Evolutionary conservation across 2,329 filamentous ascomycete genomes (phyloP), one percentile per base, ranked within the genome.

Genomic region (Pyrenochaeta sp.): DNA sequence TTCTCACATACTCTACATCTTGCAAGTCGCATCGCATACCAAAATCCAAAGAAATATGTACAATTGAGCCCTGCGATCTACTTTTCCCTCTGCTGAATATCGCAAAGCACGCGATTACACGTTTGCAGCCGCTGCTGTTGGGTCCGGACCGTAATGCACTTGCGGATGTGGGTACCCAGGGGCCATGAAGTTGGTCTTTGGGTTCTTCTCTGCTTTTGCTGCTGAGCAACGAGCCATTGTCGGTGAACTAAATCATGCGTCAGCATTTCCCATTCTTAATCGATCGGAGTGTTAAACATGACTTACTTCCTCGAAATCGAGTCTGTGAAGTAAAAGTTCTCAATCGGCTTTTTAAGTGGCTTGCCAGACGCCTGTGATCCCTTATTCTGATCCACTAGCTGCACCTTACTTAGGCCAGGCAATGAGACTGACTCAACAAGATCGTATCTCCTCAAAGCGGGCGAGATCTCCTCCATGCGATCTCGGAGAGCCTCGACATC

Each of bases 251-350:
- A 40, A 43, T 46, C 8, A 44, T 52, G 44, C n/a, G 28, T 74
- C 62, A 68, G 55, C 58, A 64, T 44, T 15, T 6, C 1, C 22
- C 12, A 27, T n/a, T 19, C 9, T 25, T 24, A 5, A 49, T 15
- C 7, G 15, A 13, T 6, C 8, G 34, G 9, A 10, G 22, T 25
- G 28, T 39, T 10, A 15, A 36, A 5, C 22, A 12, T 45, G 19
- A 83, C 88, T 79, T 83, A 95, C 92, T 92, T 97, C 86, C 95
- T 90, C 39, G 93, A 96, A 79, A 99, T 97, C 57, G 90, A 88
- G 81, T 99, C 94, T 78, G 95, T 99, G 81, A 98, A 97, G 83
- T 93, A 99, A 80, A 99, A 99, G 84, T 99, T 92, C 72, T 97
- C 89, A 70, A 99, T 92, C 56, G 91, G 88, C 80, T 91, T 91